Evolutionary conservation across 108 stramenopile genomes (phyloP).

Genomic region (Skeletonema marinoi): DNA sequence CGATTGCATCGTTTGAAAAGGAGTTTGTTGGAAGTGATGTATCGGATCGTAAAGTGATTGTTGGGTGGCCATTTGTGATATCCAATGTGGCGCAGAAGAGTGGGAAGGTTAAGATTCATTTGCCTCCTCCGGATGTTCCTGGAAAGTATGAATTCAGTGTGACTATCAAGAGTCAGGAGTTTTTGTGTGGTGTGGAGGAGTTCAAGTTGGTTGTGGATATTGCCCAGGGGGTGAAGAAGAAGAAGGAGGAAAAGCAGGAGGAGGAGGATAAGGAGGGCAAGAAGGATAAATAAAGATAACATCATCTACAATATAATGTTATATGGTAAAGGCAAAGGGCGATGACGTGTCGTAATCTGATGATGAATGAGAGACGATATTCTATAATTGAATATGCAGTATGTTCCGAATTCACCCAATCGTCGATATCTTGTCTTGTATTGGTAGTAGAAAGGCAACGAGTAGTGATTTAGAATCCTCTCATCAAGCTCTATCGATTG

Average conservation of each 20-base stretch:
- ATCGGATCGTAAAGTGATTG: slow-evolving; percentile 49
- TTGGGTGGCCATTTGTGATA: slow-evolving; percentile 86
- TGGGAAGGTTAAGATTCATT: slow-evolving; percentile 77
- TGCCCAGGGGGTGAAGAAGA: slow-evolving; percentile 36
- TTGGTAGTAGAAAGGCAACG: too few species aligned
- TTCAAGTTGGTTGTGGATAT: slow-evolving; percentile 64
- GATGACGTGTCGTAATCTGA: too few species aligned
- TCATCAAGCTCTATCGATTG: too few species aligned
- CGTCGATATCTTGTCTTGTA: too few species aligned
- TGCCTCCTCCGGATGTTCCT: slow-evolving; percentile 65
- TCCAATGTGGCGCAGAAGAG: slow-evolving; percentile 73
- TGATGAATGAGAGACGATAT: too few species aligned
- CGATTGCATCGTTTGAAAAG: slow-evolving; percentile 44
- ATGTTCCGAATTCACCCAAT: too few species aligned
- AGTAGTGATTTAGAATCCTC: too few species aligned
- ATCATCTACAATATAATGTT: too few species aligned
- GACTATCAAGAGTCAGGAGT: slow-evolving; percentile 81
- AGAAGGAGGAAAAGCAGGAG: too few species aligned
- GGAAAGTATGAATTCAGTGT: slow-evolving; percentile 81
- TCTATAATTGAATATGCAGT: too few species aligned
- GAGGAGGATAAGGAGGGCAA: slow-evolving; percentile 46
- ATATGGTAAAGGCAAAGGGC: neutral
- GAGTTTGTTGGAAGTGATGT: slow-evolving; percentile 9
- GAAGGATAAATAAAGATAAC: slow-evolving; percentile 21
- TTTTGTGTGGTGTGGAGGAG: slow-evolving; percentile 81